Conservation (phyloP, 2,329 filamentous ascomycete species). For the Blumeria graminis region DNA sequence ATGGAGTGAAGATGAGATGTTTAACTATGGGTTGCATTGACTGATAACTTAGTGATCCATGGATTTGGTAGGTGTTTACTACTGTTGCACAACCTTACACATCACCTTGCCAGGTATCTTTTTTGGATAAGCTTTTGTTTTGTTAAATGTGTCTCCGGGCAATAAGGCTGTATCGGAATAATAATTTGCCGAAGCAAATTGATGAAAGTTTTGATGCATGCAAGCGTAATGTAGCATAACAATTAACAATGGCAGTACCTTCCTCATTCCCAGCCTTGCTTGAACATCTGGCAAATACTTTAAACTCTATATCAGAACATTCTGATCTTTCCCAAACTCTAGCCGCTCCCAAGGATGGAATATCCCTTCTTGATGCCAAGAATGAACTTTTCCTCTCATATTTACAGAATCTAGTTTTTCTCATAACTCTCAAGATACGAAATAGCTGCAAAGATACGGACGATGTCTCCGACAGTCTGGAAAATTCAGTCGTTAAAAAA, state of each 20-base stretch:
- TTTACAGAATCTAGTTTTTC: conserved; percentile 75
- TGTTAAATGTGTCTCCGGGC: no score
- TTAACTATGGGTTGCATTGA: no score
- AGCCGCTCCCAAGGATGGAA: conserved; percentile 57
- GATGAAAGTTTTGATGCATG: no score
- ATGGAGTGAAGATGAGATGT: no score
- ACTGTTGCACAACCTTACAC: no score
- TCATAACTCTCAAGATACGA: conserved; percentile 61
- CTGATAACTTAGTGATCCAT: no score
- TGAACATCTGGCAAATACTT: conserved; percentile 30
- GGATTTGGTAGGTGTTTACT: no score
- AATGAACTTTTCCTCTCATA: conserved; percentile 95
- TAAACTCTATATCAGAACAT: conserved; percentile 36
- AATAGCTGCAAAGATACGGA: conserved; percentile 19
- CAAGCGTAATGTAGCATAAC: no score
- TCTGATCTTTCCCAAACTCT: conserved; percentile 37
- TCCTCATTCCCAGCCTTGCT: conserved; percentile 25
- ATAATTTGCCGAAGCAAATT: no score
- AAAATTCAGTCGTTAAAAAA: conserved; percentile 54
- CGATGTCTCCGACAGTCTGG: conserved; percentile 21
- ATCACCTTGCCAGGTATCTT: no score
- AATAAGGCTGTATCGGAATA: no score
- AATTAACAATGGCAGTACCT: conserved; percentile 21
- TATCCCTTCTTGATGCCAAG: conserved; percentile 85
- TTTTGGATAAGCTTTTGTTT: no score